Evolutionary conservation across 2,329 filamentous ascomycete genomes (phyloP).

Genomic region (Colletotrichum kahawae): DNA sequence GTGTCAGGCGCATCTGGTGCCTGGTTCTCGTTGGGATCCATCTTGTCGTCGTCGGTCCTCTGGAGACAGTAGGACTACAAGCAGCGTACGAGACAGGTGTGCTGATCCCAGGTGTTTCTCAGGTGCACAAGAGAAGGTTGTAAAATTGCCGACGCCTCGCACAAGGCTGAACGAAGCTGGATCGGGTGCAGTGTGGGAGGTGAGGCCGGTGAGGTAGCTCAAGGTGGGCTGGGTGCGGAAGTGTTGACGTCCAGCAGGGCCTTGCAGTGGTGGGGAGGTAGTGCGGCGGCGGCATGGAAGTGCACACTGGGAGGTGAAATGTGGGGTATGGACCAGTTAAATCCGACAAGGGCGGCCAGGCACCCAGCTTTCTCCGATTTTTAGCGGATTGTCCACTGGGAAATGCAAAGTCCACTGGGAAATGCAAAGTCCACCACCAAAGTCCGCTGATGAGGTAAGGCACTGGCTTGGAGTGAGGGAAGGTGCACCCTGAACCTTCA

Average conservation of each 20-base stretch:
- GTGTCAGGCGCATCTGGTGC: conserved; percentile 59
- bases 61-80: background rate
- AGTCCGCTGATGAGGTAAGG: conserved; percentile 11
- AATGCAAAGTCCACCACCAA: background rate
- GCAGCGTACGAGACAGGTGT: background rate
- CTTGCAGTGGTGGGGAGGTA: conserved; percentile 2
- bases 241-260: conserved; percentile 4
- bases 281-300: background rate
- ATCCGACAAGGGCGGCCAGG: background rate
- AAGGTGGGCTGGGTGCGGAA: background rate
- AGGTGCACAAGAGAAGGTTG: background rate
- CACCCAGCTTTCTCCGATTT: background rate
- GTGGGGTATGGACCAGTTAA: conserved; percentile 6
- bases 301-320: background rate
- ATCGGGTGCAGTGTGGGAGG: background rate
- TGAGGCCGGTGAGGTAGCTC: background rate
- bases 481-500: background rate
- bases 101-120: background rate
- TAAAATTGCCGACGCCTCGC: background rate
- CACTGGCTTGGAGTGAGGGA: background rate
- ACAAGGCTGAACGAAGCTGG: background rate
- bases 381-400: background rate
- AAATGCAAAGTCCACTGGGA: background rate
- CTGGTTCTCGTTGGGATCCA: conserved; percentile 51
- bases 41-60: conserved; percentile 19